Conservation (phyloP, 169 alveolate genomes). For the Plasmodium blacklocki region DNA sequence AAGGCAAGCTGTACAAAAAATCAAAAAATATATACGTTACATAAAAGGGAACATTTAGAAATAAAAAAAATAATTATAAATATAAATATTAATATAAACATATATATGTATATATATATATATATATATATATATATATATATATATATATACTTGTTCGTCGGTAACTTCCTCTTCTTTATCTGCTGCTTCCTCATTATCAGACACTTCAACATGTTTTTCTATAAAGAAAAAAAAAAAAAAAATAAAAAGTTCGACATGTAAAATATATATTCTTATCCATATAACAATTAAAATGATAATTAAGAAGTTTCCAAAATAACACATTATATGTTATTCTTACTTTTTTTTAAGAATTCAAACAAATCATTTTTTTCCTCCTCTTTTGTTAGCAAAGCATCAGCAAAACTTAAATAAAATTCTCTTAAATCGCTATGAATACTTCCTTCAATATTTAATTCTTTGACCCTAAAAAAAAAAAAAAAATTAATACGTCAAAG, state of each 20-base stretch:
- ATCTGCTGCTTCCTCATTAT: conserved; percentile 20
- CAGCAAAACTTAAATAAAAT: conserved; percentile 58
- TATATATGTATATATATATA: no score
- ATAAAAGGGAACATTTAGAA: no score
- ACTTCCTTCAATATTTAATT: conserved; percentile 46
- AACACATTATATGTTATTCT: no score
- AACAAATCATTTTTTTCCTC: conserved; percentile 61
- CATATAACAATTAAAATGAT: not conserved
- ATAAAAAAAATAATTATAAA: no score
- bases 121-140: not conserved
- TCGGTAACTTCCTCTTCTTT: conserved; percentile 72
- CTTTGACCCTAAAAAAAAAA: conserved; percentile 26
- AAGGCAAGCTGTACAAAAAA: conserved; percentile 37
- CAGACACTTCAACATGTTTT: conserved; percentile 55
- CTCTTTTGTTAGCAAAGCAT: conserved; percentile 54
- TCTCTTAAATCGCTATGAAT: conserved; percentile 55
- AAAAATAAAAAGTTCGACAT: not conserved
- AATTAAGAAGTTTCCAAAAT: not conserved
- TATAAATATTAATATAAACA: no score
- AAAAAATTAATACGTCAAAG: not conserved
- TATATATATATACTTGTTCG: conserved; percentile 28
- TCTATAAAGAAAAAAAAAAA: conserved; percentile 19
- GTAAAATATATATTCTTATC: not conserved
- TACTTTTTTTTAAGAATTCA: conserved; percentile 72
- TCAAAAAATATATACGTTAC: not conserved